phyloP scores from a whole-genome alignment of 805 yeast genomes.

The Ogataea glucozyma region DNA sequence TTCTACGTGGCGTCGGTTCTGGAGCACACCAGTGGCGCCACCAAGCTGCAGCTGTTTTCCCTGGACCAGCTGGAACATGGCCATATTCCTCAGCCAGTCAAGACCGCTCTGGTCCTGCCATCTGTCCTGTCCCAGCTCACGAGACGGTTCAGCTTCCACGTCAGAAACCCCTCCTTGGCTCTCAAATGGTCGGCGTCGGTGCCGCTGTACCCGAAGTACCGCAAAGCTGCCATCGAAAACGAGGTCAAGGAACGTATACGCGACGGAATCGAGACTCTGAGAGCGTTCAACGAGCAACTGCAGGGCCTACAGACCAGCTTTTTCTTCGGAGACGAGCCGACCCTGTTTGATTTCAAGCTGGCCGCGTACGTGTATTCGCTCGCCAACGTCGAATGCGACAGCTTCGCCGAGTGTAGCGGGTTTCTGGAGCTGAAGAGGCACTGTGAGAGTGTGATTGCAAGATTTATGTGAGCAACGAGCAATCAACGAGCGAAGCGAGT shows the following conservation, averaged over 20 bases:
- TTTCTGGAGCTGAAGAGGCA: conserved; percentile 16
- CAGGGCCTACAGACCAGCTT: conserved; percentile 4
- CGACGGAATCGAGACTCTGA: conserved; percentile 20
- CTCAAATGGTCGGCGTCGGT: conserved; percentile 9
- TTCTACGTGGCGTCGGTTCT: conserved; percentile 36
- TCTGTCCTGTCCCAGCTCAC: conserved; percentile 20
- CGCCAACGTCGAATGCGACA: conserved; percentile 14
- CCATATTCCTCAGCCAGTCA: not conserved
- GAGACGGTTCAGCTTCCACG: conserved; percentile 36
- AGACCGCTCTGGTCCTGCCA: not conserved
- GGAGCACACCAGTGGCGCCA: conserved; percentile 3
- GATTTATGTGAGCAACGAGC: conserved; percentile 15
- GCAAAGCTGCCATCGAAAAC: conserved; percentile 8
- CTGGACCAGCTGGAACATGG: conserved; percentile 2
- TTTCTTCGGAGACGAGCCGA: conserved; percentile 20
- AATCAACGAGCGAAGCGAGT: too few relatives aligned
- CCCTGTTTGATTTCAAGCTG: conserved; percentile 27
- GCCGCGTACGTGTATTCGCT: conserved; percentile 26
- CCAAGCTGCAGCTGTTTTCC: not conserved
- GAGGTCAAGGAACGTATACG: conserved; percentile 18
- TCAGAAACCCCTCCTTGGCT: conserved; percentile 40
- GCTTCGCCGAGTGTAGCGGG: conserved; percentile 6
- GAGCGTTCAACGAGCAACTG: conserved; percentile 12
- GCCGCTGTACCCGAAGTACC: conserved; percentile 10
- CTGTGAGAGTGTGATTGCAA: conserved; percentile 19